A percentile compares a stretch with the other conserved stretches of the same genome.
Conservation (phyloP, 345 rosid genomes). For the Rhodamnia argentea region DNA sequence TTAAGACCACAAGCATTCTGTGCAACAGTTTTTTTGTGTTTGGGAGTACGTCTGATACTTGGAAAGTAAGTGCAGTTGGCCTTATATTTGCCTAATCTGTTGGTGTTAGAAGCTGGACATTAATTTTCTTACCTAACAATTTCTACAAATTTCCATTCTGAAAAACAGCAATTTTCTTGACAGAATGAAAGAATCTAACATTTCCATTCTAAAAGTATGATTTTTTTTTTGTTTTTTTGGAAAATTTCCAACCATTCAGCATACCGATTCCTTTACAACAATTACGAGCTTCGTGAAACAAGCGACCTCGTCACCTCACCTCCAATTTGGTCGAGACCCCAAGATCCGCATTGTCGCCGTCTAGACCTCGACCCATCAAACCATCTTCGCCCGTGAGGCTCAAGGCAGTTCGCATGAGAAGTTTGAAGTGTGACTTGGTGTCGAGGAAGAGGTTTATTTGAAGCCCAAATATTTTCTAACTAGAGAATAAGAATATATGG, state of each 20-base stretch:
- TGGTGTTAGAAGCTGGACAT: background rate
- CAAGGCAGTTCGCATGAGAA: background rate
- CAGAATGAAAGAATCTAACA: background rate
- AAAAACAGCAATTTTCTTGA: background rate
- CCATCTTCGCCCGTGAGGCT: background rate
- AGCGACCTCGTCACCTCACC: too few relatives aligned
- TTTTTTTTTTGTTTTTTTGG: background rate
- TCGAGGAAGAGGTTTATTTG: background rate
- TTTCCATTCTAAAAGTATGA: background rate
- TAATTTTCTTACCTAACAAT: background rate
- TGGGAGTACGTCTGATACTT: background rate
- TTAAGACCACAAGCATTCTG: background rate
- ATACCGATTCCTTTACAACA: too few relatives aligned
- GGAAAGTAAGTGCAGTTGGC: background rate
- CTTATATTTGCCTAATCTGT: background rate
- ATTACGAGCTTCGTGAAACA: too few relatives aligned
- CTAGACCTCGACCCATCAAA: background rate
- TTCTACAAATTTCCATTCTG: background rate
- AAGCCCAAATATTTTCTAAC: background rate
- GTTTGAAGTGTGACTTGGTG: background rate
- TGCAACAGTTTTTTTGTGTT: background rate
- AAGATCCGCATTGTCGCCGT: background rate
- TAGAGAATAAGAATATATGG: background rate
- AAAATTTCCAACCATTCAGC: too few relatives aligned
- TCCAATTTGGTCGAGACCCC: background rate